These are phyloP conservation scores for Rhizopogon vesiculosus DNA, from an alignment of 768 basidiomycete species.

Conservation along the genomic window DNA sequence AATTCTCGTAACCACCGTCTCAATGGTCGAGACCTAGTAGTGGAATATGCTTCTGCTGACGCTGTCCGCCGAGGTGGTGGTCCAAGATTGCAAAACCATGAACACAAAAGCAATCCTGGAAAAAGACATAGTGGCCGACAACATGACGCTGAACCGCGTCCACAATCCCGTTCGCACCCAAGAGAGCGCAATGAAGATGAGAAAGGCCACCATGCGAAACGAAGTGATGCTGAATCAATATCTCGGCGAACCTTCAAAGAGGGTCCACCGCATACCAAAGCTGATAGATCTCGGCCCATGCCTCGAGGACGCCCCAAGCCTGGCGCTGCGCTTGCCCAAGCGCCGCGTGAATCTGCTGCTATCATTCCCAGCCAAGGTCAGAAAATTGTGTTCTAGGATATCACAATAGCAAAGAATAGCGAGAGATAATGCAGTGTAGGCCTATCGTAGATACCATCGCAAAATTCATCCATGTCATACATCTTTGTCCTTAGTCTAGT, in stretches of 20 bases:
- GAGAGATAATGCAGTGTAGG: neutral
- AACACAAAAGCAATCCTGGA: constrained; percentile 4
- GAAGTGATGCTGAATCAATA: constrained; percentile 1
- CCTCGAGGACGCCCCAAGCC: constrained; percentile 52
- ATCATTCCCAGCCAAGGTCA: constrained; percentile 63
- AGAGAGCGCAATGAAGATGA: constrained; percentile 4
- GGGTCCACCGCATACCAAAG: constrained; percentile 8
- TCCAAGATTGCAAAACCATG: constrained; percentile 17
- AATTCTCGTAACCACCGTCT: constrained; percentile 83
- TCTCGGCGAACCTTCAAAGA: constrained; percentile 7
- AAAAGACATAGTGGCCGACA: constrained; percentile 8
- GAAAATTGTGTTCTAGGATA: constrained; percentile 62
- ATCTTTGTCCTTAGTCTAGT: neutral
- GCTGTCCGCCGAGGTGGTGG: constrained; percentile 80
- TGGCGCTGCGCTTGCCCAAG: constrained; percentile 75
- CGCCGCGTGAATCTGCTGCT: constrained; percentile 70
- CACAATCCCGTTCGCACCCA: constrained; percentile 3
- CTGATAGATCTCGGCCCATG: constrained; percentile 11
- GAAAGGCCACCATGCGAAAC: constrained; percentile 2
- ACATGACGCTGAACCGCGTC: constrained; percentile 1
- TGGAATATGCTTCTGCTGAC: constrained; percentile 87
- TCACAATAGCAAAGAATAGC: neutral
- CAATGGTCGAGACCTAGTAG: constrained; percentile 77
- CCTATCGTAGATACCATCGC: neutral
- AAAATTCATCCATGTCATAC: neutral